Base-by-base conservation (phyloP, 2,329 filamentous ascomycete species). In the Trichoderma koningiopsis region DNA sequence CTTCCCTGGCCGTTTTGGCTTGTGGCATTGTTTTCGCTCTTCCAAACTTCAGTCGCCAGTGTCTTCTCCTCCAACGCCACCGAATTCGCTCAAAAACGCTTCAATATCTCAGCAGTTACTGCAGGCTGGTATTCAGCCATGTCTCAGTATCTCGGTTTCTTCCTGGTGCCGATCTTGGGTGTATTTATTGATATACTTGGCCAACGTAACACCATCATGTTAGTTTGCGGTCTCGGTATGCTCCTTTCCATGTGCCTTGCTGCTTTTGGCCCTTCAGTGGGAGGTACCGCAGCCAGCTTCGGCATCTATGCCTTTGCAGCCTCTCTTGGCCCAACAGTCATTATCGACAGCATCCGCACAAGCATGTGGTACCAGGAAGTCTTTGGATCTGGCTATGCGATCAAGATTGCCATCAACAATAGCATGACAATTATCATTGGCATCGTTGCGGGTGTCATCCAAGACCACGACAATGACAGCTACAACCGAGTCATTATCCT, bases 331-430 rank as follows among this genome's bases (percentile, higher is more conserved):
- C 86, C 87, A 0, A 88, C 87, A 0, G 80, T 84, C 4, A 87
- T 89, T 69, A 88, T 90, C 64, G 88, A 90, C 73, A 81, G 84
- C 27, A 87, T 89, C 31, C 85, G 88, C 19, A 88, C 87, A 0
- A 83, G 83, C 0, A 84, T 90, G 76, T 88, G 86, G 85, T 81
- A 88, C 31, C 85, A 87, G 68, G 85, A 85, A 2, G 85, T 88
- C 0, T 90, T 89, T 69, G 88, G 87, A 0, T 85, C 86, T 0
- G 88, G 85, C 0, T 89, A 89, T 70, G 82, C 86, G 0, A 76
- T 89, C 68, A 90, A 90, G 70, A 84, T 89, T 43, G 85, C 85
- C 27, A 86, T 89, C 74, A 89, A 89, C 74, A 90, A 90, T 75
- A 84, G 83, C 35, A 89, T 89, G 85, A 88, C 82, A 70, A 88